Base-by-base conservation (phyloP, 139 green algal genomes). In the Diplosphaera chodatii region DNA sequence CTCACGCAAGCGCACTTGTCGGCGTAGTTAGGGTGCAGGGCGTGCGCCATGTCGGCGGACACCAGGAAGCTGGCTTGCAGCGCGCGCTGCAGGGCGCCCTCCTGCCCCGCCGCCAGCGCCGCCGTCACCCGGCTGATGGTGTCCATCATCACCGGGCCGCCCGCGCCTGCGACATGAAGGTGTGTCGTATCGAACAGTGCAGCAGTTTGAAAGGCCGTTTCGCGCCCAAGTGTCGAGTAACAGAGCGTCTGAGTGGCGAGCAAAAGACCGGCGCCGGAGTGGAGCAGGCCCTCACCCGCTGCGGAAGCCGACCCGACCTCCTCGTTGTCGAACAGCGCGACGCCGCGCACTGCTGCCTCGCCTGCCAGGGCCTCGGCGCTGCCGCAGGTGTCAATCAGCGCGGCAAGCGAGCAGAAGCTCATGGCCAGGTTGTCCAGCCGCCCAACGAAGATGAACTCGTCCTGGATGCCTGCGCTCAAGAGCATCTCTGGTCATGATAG, bases 271-370 rank as follows among this genome's bases (percentile, higher is more conserved):
- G n/a, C n/a, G n/a, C n/a, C n/a, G n/a, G n/a, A n/a, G n/a, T n/a
- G n/a, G n/a, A n/a, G n/a, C n/a, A n/a, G n/a, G 6, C 37, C 6
- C 6, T 8, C 64, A 82, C 80, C 84, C 86, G 72, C 80, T 15
- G 91, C 85, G 34, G 86, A 93, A 25, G 83, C 74, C 18, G 77
- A 90, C 18, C 93, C 90, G 1, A 97, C 91, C 74, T 99, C 94
- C 78, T 99, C 94, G 75, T 99, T 89, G 74, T 99, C 94, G 75
- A 97, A 99, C 40, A 98, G 82, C 1, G 91, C 91, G 0, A 98
- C 70, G 29, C 89, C 82, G 4, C 90, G 88, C 63, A 97, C 83
- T 1, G 81, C 82, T 13, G 72, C 74, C 82, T 96, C 91, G 20
- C 88, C 75, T 28, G 71, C 78, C 55, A 93, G 75, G 0, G 80